Percentiles rank a stretch among this genome's conserved stretches.
These are phyloP conservation scores for Alternaria atra DNA, from an alignment of 2,329 filamentous ascomycete genomes.

Conservation along the genomic window DNA sequence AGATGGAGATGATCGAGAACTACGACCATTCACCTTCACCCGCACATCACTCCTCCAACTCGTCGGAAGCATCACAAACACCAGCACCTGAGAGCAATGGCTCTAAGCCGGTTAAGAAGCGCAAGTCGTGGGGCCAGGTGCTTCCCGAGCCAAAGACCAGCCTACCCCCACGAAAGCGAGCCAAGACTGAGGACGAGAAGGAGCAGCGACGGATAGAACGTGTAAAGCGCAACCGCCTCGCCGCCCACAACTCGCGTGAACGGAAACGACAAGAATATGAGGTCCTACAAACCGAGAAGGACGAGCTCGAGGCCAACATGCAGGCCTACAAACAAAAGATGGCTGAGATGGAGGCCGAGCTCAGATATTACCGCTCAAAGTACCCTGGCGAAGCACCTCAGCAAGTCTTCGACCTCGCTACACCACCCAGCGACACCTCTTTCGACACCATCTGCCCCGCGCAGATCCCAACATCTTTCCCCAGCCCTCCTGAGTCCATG, in stretches of 20 bases:
- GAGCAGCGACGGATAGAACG: conserved; percentile 97
- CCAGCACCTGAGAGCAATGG: conserved; percentile 33
- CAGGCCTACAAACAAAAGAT: conserved; percentile 62
- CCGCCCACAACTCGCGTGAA: conserved; percentile 95
- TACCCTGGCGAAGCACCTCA: conserved; percentile 42
- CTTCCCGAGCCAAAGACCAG: conserved; percentile 97
- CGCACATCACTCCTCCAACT: conserved; percentile 27
- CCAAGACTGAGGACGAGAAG: conserved; percentile 98
- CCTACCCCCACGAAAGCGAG: conserved; percentile 92
- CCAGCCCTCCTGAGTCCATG: conserved; percentile 50
- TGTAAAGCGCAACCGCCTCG: conserved; percentile 93
- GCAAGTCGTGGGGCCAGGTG: conserved; percentile 98
- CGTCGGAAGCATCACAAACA: conserved; percentile 30
- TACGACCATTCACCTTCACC: conserved; percentile 35
- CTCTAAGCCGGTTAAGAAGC: conserved; percentile 80
- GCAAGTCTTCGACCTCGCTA: conserved; percentile 31
- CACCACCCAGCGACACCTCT: conserved; percentile 30
- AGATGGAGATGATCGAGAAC: conserved; percentile 53
- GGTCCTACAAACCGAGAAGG: conserved; percentile 74
- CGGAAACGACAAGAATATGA: conserved; percentile 92
- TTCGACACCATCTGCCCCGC: conserved; percentile 48
- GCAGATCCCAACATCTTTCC: conserved; percentile 45
- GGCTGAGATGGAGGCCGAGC: conserved; percentile 60
- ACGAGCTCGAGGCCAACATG: conserved; percentile 70
- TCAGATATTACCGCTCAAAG: conserved; percentile 50